These are phyloP conservation scores for Penicillium pulvis DNA, from an alignment of 495 filamentous ascomycete genomes.

Conservation along the genomic window DNA sequence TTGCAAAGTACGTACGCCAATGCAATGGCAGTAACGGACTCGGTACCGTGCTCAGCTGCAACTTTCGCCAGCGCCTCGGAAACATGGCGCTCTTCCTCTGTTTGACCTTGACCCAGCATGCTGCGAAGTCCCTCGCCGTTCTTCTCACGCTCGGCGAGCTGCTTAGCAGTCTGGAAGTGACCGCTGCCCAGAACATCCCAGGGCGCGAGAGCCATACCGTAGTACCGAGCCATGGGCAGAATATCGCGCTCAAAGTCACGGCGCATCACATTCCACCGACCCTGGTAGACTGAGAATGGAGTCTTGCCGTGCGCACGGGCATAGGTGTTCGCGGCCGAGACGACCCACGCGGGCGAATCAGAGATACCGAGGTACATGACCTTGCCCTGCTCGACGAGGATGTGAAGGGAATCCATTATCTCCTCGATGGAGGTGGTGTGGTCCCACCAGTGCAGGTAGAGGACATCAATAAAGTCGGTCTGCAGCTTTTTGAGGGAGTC, in stretches of 20 bases:
- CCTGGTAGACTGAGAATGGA: constrained; percentile 69
- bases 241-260: constrained; percentile 74
- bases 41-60: constrained; percentile 18
- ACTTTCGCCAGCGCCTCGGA: constrained; percentile 53
- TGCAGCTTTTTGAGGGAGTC: constrained; percentile 57
- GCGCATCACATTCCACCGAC: constrained; percentile 58
- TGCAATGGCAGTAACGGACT: constrained; percentile 39
- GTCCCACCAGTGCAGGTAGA: constrained; percentile 72
- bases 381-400: constrained; percentile 60
- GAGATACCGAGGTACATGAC: constrained; percentile 71
- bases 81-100: constrained; percentile 51
- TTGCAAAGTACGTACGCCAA: constrained; percentile 59
- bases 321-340: constrained; percentile 65
- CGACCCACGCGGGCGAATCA: constrained; percentile 71
- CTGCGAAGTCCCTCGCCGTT: not conserved
- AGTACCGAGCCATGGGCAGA: constrained; percentile 62
- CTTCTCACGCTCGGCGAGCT: constrained; percentile 17
- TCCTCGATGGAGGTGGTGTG: constrained; percentile 65
- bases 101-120: constrained; percentile 11
- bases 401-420: constrained; percentile 68
- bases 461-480: constrained; percentile 65
- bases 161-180: constrained; percentile 53
- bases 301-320: constrained; percentile 63
- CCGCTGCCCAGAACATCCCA: constrained; percentile 67
- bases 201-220: constrained; percentile 69